phyloP scores from a whole-genome alignment of 169 alveolate species.

The Eimeria nieschulzi region DNA sequence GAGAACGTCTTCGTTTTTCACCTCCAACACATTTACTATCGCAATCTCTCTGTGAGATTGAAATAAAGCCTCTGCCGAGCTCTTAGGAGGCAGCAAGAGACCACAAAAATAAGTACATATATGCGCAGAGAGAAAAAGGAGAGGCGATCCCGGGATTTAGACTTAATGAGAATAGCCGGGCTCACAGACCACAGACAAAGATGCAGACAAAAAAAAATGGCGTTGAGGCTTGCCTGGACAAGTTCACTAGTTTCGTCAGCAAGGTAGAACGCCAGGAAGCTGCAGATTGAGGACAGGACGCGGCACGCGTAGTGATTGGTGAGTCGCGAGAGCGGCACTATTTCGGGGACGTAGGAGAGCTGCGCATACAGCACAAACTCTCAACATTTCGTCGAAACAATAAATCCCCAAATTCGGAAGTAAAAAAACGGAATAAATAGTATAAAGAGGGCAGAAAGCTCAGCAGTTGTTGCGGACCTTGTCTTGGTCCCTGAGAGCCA shows the following conservation, averaged over 20 bases:
- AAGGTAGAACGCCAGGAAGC: neutral
- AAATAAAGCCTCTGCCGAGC: neutral
- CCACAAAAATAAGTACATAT: neutral
- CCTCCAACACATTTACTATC: slow-evolving; percentile 26
- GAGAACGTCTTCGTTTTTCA: slow-evolving; percentile 13
- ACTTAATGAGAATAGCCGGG: too few relatives aligned
- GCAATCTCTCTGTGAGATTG: neutral
- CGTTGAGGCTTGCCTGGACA: slow-evolving; percentile 10
- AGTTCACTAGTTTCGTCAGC: neutral
- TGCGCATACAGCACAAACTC: slow-evolving; percentile 1
- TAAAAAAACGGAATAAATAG: neutral
- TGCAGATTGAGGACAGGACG: slow-evolving; percentile 18
- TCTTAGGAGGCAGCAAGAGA: neutral
- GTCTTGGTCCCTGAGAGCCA: neutral
- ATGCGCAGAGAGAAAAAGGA: too few relatives aligned
- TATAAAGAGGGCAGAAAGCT: neutral
- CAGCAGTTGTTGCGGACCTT: neutral
- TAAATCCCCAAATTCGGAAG: too few relatives aligned
- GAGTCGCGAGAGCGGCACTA: neutral
- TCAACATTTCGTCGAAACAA: neutral
- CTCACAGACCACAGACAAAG: too few relatives aligned
- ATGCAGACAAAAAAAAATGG: too few relatives aligned
- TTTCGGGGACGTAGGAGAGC: slow-evolving; percentile 13
- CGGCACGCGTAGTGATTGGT: neutral
- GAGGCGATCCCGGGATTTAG: too few relatives aligned